These are phyloP conservation scores for Wickerhamiella parazyma DNA, from an alignment of 805 yeast genomes.

Conservation along the genomic window DNA sequence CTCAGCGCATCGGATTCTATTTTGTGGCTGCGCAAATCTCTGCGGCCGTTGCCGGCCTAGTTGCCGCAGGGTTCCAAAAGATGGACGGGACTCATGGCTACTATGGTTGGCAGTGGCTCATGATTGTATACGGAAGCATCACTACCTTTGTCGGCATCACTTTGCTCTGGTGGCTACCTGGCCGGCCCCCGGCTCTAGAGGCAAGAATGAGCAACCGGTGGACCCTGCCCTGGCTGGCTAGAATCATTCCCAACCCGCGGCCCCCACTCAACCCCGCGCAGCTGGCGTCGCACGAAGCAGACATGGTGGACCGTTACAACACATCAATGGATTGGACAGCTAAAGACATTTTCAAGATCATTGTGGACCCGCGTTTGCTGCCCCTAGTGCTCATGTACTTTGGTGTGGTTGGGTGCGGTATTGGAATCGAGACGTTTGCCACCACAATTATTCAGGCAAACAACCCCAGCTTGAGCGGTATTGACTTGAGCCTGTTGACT, in stretches of 20 bases:
- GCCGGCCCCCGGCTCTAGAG: slow-evolving; percentile 38
- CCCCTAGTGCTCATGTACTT: slow-evolving; percentile 78
- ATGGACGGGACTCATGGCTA: slow-evolving; percentile 60
- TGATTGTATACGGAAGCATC: slow-evolving; percentile 58
- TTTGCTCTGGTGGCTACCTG: slow-evolving; percentile 77
- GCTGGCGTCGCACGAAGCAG: slow-evolving; percentile 40
- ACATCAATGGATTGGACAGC: slow-evolving; percentile 39
- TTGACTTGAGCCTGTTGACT: slow-evolving; percentile 57
- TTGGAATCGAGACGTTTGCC: slow-evolving; percentile 73
- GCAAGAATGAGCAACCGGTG: slow-evolving; percentile 2
- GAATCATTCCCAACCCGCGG: slow-evolving; percentile 13
- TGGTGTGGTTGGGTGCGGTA: slow-evolving; percentile 88
- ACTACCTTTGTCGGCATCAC: slow-evolving; percentile 51
- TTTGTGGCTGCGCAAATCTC: slow-evolving; percentile 87
- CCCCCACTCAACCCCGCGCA: slow-evolving; percentile 37
- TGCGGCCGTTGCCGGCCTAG: slow-evolving; percentile 79
- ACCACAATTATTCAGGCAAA: slow-evolving; percentile 58
- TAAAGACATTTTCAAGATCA: slow-evolving; percentile 40
- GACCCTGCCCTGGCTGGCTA: not conserved
- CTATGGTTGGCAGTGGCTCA: slow-evolving; percentile 83
- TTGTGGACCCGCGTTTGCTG: slow-evolving; percentile 59
- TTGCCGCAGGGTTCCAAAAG: slow-evolving; percentile 76
- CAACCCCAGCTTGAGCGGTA: slow-evolving; percentile 48
- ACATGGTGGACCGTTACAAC: slow-evolving; percentile 41
- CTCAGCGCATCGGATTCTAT: slow-evolving; percentile 73